Conservation (phyloP, 164 flowering plant genomes). For the Houttuynia cordata region DNA sequence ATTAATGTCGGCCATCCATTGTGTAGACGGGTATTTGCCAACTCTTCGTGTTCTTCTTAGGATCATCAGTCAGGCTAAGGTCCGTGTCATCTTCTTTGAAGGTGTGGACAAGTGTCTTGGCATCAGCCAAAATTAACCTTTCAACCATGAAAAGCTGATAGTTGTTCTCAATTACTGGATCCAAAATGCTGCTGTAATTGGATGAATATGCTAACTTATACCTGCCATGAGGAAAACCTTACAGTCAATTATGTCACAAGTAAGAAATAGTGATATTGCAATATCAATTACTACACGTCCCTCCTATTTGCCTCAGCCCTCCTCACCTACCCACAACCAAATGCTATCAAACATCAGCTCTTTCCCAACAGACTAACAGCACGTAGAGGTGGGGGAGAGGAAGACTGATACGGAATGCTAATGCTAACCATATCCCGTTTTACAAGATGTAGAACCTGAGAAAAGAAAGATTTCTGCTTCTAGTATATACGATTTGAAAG, state of each 20-base stretch:
- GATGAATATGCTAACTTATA: constrained; percentile 87
- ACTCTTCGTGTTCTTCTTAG: constrained; percentile 79
- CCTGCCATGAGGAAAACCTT: constrained; percentile 30
- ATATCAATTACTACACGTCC: background rate
- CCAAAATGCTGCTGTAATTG: constrained; percentile 67
- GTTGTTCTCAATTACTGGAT: constrained; percentile 77
- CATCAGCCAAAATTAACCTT: constrained; percentile 73
- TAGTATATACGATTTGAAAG: no score
- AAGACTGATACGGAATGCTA: no score
- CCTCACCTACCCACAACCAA: no score
- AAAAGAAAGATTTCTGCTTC: no score
- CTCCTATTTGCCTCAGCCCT: background rate
- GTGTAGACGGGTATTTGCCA: constrained; percentile 88
- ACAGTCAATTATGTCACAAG: background rate
- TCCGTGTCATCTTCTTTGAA: constrained; percentile 67
- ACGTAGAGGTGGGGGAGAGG: no score
- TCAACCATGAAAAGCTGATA: constrained; percentile 92
- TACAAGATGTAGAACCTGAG: no score
- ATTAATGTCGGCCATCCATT: constrained; percentile 24
- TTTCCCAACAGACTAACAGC: no score
- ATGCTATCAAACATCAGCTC: no score
- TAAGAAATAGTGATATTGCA: background rate
- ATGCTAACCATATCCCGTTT: no score
- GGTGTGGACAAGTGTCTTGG: constrained; percentile 70
- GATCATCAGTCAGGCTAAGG: constrained; percentile 82